Evolutionary conservation across 306 rosid species (phyloP).

Genomic region (Biancaea sappan): DNA sequence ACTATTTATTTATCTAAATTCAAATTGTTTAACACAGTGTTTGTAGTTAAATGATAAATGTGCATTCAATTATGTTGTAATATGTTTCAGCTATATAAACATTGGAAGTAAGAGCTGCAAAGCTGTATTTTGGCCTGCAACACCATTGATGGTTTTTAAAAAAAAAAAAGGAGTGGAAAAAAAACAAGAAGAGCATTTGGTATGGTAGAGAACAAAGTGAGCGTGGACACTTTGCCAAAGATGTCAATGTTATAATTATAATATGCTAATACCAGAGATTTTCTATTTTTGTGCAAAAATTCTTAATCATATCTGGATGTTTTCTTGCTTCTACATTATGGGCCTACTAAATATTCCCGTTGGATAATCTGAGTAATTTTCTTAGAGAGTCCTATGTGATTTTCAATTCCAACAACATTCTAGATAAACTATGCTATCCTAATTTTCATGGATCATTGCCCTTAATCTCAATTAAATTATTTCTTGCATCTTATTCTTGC

Average conservation of each 20-base stretch:
- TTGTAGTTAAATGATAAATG: not conserved
- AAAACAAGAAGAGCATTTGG: not conserved
- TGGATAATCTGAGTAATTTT: not conserved
- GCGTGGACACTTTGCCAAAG: not conserved
- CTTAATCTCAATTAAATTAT: too few relatives aligned
- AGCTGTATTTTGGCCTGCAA: conserved; percentile 1
- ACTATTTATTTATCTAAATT: not conserved
- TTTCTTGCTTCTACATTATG: not conserved
- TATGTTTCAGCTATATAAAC: not conserved
- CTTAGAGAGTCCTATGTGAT: too few relatives aligned
- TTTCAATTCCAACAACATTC: too few relatives aligned
- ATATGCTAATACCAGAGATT: not conserved
- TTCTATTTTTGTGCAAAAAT: not conserved
- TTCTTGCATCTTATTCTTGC: conserved; percentile 44
- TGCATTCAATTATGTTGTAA: not conserved
- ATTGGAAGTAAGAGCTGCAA: conserved; percentile 1
- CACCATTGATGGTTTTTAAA: conserved; percentile 25
- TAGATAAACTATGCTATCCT: too few relatives aligned
- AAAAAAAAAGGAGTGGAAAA: not conserved
- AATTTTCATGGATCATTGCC: too few relatives aligned
- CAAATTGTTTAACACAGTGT: not conserved
- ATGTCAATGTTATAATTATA: not conserved
- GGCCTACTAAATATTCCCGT: not conserved
- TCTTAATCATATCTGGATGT: not conserved
- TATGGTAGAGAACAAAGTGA: not conserved